Conservation (phyloP, 257 asterid species). For the Scutellaria galericulata region DNA sequence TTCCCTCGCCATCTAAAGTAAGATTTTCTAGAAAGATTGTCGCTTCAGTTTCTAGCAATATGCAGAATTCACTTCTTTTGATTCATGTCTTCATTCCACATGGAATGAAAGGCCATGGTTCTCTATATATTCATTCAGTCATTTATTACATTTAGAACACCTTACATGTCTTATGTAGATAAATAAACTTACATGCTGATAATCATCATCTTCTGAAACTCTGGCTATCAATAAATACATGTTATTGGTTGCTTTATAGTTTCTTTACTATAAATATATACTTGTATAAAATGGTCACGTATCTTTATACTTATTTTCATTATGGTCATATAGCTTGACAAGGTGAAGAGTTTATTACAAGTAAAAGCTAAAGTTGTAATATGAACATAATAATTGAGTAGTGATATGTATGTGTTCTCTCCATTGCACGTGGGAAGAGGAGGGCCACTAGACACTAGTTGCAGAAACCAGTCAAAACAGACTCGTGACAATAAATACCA, state of each 20-base stretch:
- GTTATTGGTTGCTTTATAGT: neutral
- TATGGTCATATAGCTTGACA: neutral
- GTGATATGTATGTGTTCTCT: neutral
- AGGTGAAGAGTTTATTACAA: neutral
- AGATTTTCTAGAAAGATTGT: conserved; percentile 8
- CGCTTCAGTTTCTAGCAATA: conserved; percentile 23
- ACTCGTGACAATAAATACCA: neutral
- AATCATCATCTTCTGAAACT: neutral
- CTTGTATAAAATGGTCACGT: too few species aligned
- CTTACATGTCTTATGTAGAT: conserved; percentile 29
- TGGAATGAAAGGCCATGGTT: conserved; percentile 18
- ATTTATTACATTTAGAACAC: conserved; percentile 17
- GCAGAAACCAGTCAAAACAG: conserved; percentile 26
- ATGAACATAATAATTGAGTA: conserved; percentile 29
- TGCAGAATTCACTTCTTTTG: conserved; percentile 15
- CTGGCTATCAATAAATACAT: conserved; percentile 1
- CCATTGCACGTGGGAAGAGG: conserved; percentile 33
- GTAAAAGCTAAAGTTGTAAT: too few species aligned
- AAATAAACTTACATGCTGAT: conserved; percentile 31
- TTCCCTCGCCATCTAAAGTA: conserved; percentile 43
- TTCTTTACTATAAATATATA: neutral
- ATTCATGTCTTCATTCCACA: conserved; percentile 20
- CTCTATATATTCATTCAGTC: conserved; percentile 21
- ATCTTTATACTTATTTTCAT: too few species aligned
- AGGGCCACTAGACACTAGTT: neutral